Evolutionary conservation across 139 green algal genomes (phyloP).

Genomic region (Tetradesmus obliquus): DNA sequence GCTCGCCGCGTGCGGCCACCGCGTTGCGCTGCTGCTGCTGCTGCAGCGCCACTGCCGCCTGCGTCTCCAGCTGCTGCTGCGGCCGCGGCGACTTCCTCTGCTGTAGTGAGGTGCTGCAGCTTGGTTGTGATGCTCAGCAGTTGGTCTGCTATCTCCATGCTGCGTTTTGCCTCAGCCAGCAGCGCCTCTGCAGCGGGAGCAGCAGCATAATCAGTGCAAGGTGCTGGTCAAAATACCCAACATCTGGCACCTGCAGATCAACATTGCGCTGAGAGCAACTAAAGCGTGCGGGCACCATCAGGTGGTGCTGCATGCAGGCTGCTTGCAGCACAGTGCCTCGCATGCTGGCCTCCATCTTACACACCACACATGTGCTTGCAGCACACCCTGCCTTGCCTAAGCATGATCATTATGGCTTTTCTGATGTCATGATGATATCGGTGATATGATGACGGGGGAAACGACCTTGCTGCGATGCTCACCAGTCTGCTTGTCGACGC

Average conservation of each 20-base stretch:
- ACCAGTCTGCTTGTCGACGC: slow-evolving; percentile 20
- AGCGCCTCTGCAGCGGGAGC: slow-evolving; percentile 20
- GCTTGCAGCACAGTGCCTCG: not conserved
- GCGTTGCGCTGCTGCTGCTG: not conserved
- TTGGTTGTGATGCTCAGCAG: slow-evolving; percentile 41
- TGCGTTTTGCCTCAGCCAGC: slow-evolving; percentile 9
- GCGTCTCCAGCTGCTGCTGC: not conserved
- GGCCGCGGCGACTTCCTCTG: slow-evolving; percentile 18
- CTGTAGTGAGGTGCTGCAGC: slow-evolving; percentile 12
- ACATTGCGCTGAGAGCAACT: too few species aligned
- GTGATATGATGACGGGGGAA: too few species aligned
- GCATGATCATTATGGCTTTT: too few species aligned
- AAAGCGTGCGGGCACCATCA: too few species aligned
- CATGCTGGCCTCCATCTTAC: not conserved
- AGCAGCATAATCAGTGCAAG: not conserved
- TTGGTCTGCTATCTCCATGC: slow-evolving; percentile 54
- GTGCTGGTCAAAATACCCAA: not conserved
- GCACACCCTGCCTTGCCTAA: too few species aligned
- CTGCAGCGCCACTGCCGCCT: slow-evolving; percentile 12
- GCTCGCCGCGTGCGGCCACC: slow-evolving; percentile 20
- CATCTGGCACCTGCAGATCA: too few species aligned
- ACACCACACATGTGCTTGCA: not conserved
- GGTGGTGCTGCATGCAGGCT: not conserved
- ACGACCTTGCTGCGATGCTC: not conserved
- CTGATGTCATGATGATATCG: too few species aligned